Base-by-base conservation (phyloP, 2,329 filamentous ascomycete genomes). In the Penicillium sp. region DNA sequence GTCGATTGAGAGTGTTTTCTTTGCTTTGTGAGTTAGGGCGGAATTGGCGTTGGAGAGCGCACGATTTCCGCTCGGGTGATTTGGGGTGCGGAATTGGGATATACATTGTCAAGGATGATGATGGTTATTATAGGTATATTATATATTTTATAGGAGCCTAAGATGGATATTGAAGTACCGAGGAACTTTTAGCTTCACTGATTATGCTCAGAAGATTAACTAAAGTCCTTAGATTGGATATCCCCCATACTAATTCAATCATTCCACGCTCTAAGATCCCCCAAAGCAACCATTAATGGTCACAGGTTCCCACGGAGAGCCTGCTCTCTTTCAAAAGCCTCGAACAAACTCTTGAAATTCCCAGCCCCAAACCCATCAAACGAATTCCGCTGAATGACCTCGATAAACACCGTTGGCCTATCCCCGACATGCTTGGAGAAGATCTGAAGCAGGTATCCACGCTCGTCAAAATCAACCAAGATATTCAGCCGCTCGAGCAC, bases 281-380 rank as follows among this genome's bases (percentile, higher is more conserved):
- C 13, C 11, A 25, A 25, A 46, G 10, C 5, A 27, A 16, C n/a
- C 25, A 19, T 5, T 3, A 16, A 6, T 56, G 15, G 6, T 56
- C 19, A 90, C 76, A 95, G 72, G 72, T 96, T 96, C 2, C 91
- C 91, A 56, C 92, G 81, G 74, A 87, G 79, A 27, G 85, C 90
- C 80, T 96, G 92, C 76, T 96, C 92, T 54, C 91, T 80, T 82
- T 96, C 92, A 74, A 96, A 94, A 0, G 92, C 91, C 80, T 96
- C 91, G 69, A 96, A 96, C 68, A 96, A 70, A 65, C 87, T 90
- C 84, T 92, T 96, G 77, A 96, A 96, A 75, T 96, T 96, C 1
- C 92, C 92, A 0, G 91, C 92, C 5, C 92, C 92, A 67, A 96
- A 96, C 0, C 91, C 92, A 56, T 90, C 87, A 73, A 96, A 96